These are phyloP conservation scores for Lactarius indigo DNA, from an alignment of 768 basidiomycete species.

Conservation along the genomic window DNA sequence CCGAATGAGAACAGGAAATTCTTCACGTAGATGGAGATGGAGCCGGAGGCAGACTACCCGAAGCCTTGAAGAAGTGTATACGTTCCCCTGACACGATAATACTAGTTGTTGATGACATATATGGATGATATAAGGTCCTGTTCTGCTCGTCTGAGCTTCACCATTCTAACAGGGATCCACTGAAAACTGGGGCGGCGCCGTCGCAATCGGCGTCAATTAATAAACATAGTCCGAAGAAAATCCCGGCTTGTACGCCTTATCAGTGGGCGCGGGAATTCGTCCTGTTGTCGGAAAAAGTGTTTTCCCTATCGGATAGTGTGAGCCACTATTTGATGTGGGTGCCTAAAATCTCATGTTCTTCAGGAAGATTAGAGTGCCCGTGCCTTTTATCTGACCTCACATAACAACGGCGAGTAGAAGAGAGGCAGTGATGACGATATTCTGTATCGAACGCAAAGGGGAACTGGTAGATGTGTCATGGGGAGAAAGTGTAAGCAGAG, in stretches of 20 bases:
- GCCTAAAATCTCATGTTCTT: too few relatives aligned
- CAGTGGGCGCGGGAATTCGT: too few relatives aligned
- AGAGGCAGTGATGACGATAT: too few relatives aligned
- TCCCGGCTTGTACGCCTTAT: too few relatives aligned
- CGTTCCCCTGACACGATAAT: constrained; percentile 3
- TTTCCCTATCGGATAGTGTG: too few relatives aligned
- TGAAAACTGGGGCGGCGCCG: not conserved
- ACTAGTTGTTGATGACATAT: not conserved
- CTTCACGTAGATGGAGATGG: constrained; percentile 49
- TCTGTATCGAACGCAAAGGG: too few relatives aligned
- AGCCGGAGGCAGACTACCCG: not conserved
- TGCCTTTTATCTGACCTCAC: too few relatives aligned
- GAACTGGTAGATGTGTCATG: too few relatives aligned
- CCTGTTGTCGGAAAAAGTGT: too few relatives aligned
- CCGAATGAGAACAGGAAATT: constrained; percentile 90
- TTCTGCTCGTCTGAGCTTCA: not conserved
- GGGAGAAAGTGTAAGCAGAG: not conserved
- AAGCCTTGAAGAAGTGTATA: constrained; percentile 5
- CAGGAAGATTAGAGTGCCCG: too few relatives aligned
- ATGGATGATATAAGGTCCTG: not conserved
- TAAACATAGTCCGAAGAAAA: not conserved
- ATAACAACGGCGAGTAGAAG: too few relatives aligned
- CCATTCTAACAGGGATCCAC: not conserved
- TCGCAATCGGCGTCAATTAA: not conserved
- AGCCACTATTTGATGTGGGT: too few relatives aligned